Conservation (phyloP, 176 grass and related monocot genomes). For the Oryza meridionalis region DNA sequence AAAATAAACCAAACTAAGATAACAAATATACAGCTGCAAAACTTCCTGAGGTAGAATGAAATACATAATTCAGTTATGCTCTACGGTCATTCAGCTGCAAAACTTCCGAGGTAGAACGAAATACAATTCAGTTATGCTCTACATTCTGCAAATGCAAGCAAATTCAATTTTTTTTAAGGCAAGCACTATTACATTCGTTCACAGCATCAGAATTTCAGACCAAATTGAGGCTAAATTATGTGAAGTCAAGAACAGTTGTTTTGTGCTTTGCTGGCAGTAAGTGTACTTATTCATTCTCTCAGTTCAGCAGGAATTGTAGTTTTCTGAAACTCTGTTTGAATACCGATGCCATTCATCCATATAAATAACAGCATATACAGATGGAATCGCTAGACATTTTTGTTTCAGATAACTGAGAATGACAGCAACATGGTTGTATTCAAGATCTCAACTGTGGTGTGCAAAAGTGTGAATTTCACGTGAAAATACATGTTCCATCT, state of each 20-base stretch:
- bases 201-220: constrained; percentile 14
- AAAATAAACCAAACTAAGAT: constrained; percentile 1
- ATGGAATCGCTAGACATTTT: background rate
- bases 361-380: background rate
- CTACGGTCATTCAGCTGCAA: background rate
- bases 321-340: background rate
- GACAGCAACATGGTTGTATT: background rate
- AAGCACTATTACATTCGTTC: background rate
- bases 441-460: background rate
- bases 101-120: background rate
- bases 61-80: background rate
- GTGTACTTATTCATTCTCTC: background rate
- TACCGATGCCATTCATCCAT: background rate
- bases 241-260: background rate
- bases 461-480: background rate
- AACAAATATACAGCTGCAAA: constrained; percentile 15
- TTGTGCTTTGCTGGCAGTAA: background rate
- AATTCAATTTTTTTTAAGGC: constrained; percentile 11
- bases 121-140: background rate
- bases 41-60: background rate
- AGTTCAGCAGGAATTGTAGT: background rate
- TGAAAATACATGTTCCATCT: constrained; percentile 7
- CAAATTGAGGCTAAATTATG: background rate
- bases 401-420: background rate
- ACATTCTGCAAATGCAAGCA: background rate